Conservation (phyloP, 2,329 filamentous ascomycete species). For the Beauveria brongniartii region DNA sequence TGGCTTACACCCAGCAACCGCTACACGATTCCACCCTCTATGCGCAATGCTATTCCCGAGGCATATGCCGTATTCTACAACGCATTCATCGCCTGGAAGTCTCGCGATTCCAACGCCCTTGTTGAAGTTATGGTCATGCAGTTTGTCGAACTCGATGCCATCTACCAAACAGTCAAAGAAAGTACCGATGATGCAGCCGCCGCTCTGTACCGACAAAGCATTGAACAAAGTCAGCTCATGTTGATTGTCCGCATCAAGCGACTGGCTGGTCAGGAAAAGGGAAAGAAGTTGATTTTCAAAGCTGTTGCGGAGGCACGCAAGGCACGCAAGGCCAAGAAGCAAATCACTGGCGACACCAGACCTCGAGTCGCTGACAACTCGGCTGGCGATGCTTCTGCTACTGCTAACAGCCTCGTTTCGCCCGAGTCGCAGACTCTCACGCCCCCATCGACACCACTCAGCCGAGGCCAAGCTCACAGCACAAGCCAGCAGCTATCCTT, state of each 20-base stretch:
- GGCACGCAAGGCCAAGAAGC: constrained; percentile 55
- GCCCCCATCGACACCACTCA: constrained; percentile 43
- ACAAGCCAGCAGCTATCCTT: constrained; percentile 22
- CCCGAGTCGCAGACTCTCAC: constrained; percentile 43
- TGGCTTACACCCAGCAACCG: constrained; percentile 58
- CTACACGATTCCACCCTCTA: constrained; percentile 55
- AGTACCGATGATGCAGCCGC: constrained; percentile 65
- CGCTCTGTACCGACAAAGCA: constrained; percentile 70
- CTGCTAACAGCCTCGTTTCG: constrained; percentile 29
- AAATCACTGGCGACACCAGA: constrained; percentile 58
- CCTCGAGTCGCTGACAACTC: constrained; percentile 54
- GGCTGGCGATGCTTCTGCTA: constrained; percentile 28
- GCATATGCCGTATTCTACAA: constrained; percentile 67
- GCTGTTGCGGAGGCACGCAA: constrained; percentile 66
- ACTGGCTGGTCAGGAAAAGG: constrained; percentile 62
- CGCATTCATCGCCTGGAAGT: constrained; percentile 78
- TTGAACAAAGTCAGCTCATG: constrained; percentile 72
- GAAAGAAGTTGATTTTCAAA: constrained; percentile 64
- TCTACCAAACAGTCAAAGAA: constrained; percentile 76
- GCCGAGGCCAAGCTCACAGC: constrained; percentile 25
- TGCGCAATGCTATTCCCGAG: constrained; percentile 56
- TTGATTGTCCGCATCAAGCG: constrained; percentile 73
- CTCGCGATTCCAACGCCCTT: constrained; percentile 67
- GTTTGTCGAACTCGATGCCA: constrained; percentile 76
- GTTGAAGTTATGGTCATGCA: constrained; percentile 81